Evolutionary conservation across 768 basidiomycete species (phyloP).

Genomic region (Macrolepiota albuminosa): DNA sequence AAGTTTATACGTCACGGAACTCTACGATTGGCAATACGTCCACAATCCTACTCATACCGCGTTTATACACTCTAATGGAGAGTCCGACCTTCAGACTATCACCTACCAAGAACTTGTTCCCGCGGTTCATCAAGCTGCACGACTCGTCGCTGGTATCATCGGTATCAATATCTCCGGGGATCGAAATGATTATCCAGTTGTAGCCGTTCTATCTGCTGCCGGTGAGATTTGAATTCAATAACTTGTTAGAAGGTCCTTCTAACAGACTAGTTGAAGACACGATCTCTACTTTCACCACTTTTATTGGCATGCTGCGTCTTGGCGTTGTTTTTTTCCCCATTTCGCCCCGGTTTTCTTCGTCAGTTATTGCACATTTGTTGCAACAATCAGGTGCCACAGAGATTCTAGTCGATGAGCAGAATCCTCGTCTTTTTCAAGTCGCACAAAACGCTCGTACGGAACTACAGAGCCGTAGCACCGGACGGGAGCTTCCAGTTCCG

Average conservation of each 20-base stretch:
- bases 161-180: neutral
- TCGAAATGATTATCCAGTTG: neutral
- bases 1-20: neutral
- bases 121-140: neutral
- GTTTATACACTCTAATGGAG: neutral
- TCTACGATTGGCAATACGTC: neutral
- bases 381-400: neutral
- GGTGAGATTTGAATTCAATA: neutral
- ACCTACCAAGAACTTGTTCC: neutral
- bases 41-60: neutral
- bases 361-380: neutral
- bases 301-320: neutral
- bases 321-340: neutral
- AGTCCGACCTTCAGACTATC: neutral
- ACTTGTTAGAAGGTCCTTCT: neutral
- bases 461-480: neutral
- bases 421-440: neutral
- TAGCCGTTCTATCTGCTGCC: neutral
- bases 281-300: neutral
- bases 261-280: neutral
- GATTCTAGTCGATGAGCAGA: neutral
- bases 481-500: neutral
- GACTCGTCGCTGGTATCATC: neutral
- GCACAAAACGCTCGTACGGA: neutral
- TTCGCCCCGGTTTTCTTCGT: constrained; percentile 2